A percentile compares a stretch with the other conserved stretches of the same genome.
Conservation (phyloP, 176 grass and related monocot genomes). For the Aegilops sharonensis region DNA sequence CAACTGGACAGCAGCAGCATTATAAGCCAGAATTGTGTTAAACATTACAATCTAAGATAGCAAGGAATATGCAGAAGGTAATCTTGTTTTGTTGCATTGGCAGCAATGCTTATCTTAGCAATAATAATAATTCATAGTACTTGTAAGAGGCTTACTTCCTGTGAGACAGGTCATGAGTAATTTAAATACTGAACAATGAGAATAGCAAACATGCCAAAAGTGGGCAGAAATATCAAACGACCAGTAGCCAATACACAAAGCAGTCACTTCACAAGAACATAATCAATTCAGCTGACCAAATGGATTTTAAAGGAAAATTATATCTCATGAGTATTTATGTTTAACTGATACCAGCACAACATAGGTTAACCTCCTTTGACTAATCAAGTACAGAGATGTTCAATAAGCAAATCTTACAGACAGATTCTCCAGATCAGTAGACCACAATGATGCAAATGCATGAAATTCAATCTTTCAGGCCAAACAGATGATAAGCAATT, state of each 20-base stretch:
- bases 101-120: not conserved
- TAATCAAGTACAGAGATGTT: conserved; percentile 17
- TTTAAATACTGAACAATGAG: not conserved
- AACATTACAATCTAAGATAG: not conserved
- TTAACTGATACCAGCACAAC: not conserved
- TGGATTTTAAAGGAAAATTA: not conserved
- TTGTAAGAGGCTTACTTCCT: not conserved
- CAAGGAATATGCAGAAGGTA: conserved; percentile 4
- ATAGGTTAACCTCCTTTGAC: not conserved
- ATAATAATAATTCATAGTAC: conserved; percentile 10
- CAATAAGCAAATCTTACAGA: not conserved
- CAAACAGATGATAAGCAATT: not conserved
- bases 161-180: not conserved
- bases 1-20: not conserved
- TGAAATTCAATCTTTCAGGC: not conserved
- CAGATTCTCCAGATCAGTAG: conserved; percentile 4
- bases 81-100: not conserved
- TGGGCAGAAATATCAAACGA: not conserved
- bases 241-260: not conserved
- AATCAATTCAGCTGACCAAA: not conserved
- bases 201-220: not conserved
- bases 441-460: conserved; percentile 1
- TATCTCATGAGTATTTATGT: not conserved
- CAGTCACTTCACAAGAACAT: not conserved
- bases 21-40: not conserved